A percentile compares a stretch with the other conserved stretches of the same genome.
These are phyloP conservation scores for Porcisia hertigi DNA, from an alignment of 208 protist genomes.

Conservation along the genomic window DNA sequence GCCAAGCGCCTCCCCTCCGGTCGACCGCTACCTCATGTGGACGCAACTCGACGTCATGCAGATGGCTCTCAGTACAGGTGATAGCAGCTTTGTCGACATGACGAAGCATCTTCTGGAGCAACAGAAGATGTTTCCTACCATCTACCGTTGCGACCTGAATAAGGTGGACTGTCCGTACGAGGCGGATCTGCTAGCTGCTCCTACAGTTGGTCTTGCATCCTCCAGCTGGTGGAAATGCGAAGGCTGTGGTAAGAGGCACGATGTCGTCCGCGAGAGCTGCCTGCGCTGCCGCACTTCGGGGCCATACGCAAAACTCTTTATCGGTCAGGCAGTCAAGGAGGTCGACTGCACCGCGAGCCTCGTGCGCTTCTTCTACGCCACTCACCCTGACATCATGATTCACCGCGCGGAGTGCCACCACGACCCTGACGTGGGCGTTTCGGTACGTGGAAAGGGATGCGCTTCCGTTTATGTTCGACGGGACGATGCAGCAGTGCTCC, in stretches of 20 bases:
- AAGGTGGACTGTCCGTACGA: slow-evolving; percentile 30
- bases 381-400: slow-evolving; percentile 47
- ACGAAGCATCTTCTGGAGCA: slow-evolving; percentile 59
- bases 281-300: slow-evolving; percentile 45
- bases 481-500: slow-evolving; percentile 38
- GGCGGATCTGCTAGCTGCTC: slow-evolving; percentile 37
- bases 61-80: slow-evolving; percentile 48
- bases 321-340: slow-evolving; percentile 66
- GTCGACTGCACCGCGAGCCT: slow-evolving; percentile 37
- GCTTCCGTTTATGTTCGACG: slow-evolving; percentile 62
- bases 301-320: slow-evolving; percentile 57
- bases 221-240: slow-evolving; percentile 63
- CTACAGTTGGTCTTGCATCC: slow-evolving; percentile 38
- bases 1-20: slow-evolving; percentile 12
- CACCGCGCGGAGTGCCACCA: slow-evolving; percentile 61
- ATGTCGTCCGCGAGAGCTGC: slow-evolving; percentile 63
- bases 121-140: slow-evolving; percentile 56
- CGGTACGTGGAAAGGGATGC: slow-evolving; percentile 46
- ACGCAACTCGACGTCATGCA: slow-evolving; percentile 72
- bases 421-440: slow-evolving; percentile 13
- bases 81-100: slow-evolving; percentile 64
- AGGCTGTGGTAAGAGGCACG: slow-evolving; percentile 50
- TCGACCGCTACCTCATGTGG: slow-evolving; percentile 54
- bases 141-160: slow-evolving; percentile 51
- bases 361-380: slow-evolving; percentile 56